These are phyloP conservation scores for Daldinia vernicosa DNA, from an alignment of 495 filamentous ascomycete genomes.

Conservation along the genomic window DNA sequence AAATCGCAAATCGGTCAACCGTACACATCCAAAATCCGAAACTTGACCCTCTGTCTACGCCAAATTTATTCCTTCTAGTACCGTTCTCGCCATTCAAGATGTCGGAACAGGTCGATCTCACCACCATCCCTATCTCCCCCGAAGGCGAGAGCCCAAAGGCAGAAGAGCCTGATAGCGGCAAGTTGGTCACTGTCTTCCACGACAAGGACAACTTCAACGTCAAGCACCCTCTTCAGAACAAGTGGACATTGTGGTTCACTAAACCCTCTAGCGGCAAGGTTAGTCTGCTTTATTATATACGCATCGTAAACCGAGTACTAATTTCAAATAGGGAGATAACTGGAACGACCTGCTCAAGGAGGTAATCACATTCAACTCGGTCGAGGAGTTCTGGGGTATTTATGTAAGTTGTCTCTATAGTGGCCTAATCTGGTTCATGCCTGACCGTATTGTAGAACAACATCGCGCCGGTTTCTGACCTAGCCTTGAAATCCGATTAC, in stretches of 20 bases:
- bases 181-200: constrained; percentile 91
- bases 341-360: constrained; percentile 99
- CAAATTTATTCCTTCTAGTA: background rate
- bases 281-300: constrained; percentile 36
- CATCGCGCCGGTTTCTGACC: constrained; percentile 92
- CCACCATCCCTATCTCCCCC: constrained; percentile 78
- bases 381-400: constrained; percentile 99
- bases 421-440: background rate
- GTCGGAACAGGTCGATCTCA: constrained; percentile 64
- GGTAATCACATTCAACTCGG: constrained; percentile 96
- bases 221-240: constrained; percentile 94
- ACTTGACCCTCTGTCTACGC: background rate
- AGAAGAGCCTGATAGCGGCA: constrained; percentile 50
- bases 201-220: constrained; percentile 98
- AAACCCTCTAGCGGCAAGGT: constrained; percentile 98
- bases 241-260: constrained; percentile 99
- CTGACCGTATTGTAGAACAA: constrained; percentile 77
- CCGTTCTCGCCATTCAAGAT: constrained; percentile 45
- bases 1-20: constrained; percentile 14
- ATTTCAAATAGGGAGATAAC: constrained; percentile 78
- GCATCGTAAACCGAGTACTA: background rate
- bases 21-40: background rate
- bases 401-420: constrained; percentile 73
- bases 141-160: constrained; percentile 53
- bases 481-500: constrained; percentile 97